Conservation (phyloP, 352 stramenopile species). For the Globisporangium sylvaticum region DNA sequence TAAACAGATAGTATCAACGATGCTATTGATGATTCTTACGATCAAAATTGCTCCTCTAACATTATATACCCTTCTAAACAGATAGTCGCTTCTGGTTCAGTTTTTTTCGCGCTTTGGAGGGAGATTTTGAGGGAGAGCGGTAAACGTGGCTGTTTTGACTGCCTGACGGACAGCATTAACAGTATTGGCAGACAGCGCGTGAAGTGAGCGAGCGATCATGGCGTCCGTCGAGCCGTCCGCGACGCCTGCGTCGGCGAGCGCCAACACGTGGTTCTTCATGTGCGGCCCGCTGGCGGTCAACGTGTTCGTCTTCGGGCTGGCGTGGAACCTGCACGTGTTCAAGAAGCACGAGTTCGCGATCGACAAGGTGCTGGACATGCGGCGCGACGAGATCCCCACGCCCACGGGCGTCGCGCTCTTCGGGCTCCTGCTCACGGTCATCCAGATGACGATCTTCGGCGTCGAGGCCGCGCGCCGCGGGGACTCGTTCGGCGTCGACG, state of each 20-base stretch:
- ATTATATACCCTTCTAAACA: not conserved
- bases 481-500: slow-evolving; percentile 41
- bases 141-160: not conserved
- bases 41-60: no score
- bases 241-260: slow-evolving; percentile 7
- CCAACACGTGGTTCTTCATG: slow-evolving; percentile 79
- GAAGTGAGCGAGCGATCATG: slow-evolving; percentile 8
- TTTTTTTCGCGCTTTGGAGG: slow-evolving; percentile 4
- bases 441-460: slow-evolving; percentile 60
- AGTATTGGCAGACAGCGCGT: not conserved
- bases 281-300: slow-evolving; percentile 69
- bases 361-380: slow-evolving; percentile 69
- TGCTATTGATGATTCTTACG: no score
- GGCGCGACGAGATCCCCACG: slow-evolving; percentile 53
- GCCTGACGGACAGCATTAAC: not conserved
- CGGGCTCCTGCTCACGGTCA: slow-evolving; percentile 22
- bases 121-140: not conserved
- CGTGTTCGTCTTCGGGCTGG: slow-evolving; percentile 57
- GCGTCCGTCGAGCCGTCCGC: slow-evolving; percentile 10
- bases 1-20: not conserved
- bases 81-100: not conserved
- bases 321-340: slow-evolving; percentile 65
- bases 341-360: slow-evolving; percentile 49
- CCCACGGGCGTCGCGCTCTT: slow-evolving; percentile 39
- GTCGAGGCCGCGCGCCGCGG: slow-evolving; percentile 36